Base-by-base conservation (phyloP, 1,284 basidiomycete genomes). In the Earliella scabrosa region DNA sequence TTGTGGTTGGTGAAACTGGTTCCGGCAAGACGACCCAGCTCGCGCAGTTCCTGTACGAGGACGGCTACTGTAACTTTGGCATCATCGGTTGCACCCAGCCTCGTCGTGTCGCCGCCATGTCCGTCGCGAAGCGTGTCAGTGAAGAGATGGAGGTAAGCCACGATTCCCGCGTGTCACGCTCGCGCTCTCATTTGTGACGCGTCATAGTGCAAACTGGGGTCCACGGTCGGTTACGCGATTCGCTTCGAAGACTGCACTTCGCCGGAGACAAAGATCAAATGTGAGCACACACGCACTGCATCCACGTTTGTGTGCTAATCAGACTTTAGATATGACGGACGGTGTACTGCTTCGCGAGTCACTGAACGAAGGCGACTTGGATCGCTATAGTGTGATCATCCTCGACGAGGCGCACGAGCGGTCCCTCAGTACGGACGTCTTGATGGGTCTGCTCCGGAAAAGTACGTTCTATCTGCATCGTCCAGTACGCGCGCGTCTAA, bases 231-330 rank as follows among this genome's bases (percentile, higher is more conserved):
- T 6, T 98, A 99, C 71, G 93, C 95, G 14, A 98, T 99, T 69
- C 93, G 97, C 59, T 98, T 98, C 67, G 97, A 99, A 73, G 97
- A 98, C 70, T 97, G 94, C 68, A 98, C 97, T 0, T 90, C 90
- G 0, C 78, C 88, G 2, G 89, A 94, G 41, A 99, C 97, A 1
- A 94, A 89, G 73, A 97, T 98, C 72, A 98, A 98, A 77, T 97
- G 93, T 94, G 60, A 63, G 85, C 73, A 7, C 26, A 14, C 14
- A 14, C 3, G 54, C 32, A 52, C 52, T 2, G 18, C 21, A 24
- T 14, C 27, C 14, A 46, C 61, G 3, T 68, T 38, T 26, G 11
- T 24, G 2, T 53, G 18, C 40, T 18, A 3, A 49, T 40, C 45
- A 32, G 60, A 38, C 43, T 24, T 18, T 59, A 95, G 93, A 93